These are phyloP conservation scores for Orbilia quercus DNA, from an alignment of 2,329 filamentous ascomycete genomes.

Conservation along the genomic window DNA sequence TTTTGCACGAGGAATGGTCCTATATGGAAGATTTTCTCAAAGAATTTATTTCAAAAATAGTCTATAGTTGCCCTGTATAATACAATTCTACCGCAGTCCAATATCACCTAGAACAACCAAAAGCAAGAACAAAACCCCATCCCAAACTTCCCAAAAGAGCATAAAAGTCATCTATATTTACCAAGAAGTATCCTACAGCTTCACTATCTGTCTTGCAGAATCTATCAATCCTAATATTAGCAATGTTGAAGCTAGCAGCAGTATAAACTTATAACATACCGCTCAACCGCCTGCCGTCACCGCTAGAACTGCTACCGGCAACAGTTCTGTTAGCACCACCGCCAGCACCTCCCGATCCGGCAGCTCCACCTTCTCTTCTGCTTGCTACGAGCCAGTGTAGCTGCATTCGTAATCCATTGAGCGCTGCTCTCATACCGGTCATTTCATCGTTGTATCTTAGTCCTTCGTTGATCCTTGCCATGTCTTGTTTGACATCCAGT, in stretches of 20 bases:
- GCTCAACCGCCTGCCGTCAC: slow-evolving; percentile 45
- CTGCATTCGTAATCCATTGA: slow-evolving; percentile 60
- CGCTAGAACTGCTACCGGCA: slow-evolving; percentile 20
- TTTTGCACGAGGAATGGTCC: too few species aligned
- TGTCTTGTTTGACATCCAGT: slow-evolving; percentile 60
- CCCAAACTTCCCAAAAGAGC: neutral
- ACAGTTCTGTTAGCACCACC: slow-evolving; percentile 19
- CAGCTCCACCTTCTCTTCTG: slow-evolving; percentile 27
- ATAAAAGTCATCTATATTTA: neutral
- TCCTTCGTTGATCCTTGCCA: slow-evolving; percentile 59
- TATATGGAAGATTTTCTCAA: too few species aligned
- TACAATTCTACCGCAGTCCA: too few species aligned
- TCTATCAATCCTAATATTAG: slow-evolving; percentile 35
- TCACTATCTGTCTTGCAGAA: slow-evolving; percentile 46
- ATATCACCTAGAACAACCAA: too few species aligned
- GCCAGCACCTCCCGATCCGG: slow-evolving; percentile 22
- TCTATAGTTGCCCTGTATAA: too few species aligned
- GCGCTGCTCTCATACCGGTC: slow-evolving; percentile 59
- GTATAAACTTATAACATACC: slow-evolving; percentile 24
- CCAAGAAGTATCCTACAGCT: slow-evolving; percentile 21
- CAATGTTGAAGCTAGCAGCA: neutral
- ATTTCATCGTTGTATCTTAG: slow-evolving; percentile 60
- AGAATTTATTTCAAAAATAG: too few species aligned
- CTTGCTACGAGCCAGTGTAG: slow-evolving; percentile 59
- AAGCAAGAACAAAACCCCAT: neutral